Base-by-base conservation (phyloP, 306 rosid genomes). In the Acacia crassicarpa region DNA sequence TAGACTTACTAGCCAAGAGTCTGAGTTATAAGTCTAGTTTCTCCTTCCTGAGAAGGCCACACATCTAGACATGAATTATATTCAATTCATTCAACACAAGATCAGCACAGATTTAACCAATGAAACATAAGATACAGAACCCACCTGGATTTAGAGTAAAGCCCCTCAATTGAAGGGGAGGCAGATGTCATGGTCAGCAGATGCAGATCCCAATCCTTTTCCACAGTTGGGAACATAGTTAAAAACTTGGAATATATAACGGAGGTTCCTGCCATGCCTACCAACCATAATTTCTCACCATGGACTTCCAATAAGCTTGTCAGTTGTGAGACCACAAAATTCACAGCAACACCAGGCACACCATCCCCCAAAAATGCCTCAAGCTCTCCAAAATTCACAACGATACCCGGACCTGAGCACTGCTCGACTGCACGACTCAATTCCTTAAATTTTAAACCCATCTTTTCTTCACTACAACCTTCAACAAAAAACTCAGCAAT, bases 181-280 rank as follows among this genome's bases (percentile, higher is more conserved):
- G 92, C 91, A 66, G 91, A 86, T 74, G 97, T 92, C 81, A 96
- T 89, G 83, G 99, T 92, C 82, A 96, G 82, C 7, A 86, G 74
- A 81, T 90, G 90, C 81, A 96, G 86, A 86, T 88, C 97, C 99
- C 93, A 96, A 78, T 92, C 94, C 67, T 85, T 93, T 59, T 90
- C 92, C 14, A 90, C 77, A 2, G 67, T 74, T 13, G 94, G 93
- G 62, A 92, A 93, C 85, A 78, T 61, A 56, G 79, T 80, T 19
- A 84, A 16, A 23, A 96, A 87, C 94, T 90, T 93, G 10, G 80
- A 74, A 72, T 90, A 89, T 1, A 76, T 78, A 25, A 91, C 94
- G 16, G 79, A 51, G 22, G 79, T 88, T 77, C 85, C 94, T 1
- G 89, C 92, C 53, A 85, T 89, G 2, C 96, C 98, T 4, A 93